These are phyloP conservation scores for Russula lepida DNA, from an alignment of 768 basidiomycete species.

Conservation along the genomic window DNA sequence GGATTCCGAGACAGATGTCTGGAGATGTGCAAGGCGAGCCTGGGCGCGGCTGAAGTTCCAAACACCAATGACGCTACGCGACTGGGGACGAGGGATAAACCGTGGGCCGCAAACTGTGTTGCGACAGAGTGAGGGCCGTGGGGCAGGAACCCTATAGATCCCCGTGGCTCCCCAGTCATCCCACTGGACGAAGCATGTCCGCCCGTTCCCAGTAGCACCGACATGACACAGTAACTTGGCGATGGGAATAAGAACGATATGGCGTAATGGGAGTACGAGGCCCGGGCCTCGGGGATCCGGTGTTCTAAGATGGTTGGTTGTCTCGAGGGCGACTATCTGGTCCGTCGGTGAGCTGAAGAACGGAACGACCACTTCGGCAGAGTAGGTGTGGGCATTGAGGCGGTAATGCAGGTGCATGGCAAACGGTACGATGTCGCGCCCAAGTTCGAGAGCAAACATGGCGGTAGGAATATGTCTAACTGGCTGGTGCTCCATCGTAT, in stretches of 20 bases:
- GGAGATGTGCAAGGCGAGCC: neutral
- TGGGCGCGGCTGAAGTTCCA: conserved; percentile 7
- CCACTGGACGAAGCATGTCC: conserved; percentile 4
- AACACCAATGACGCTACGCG: neutral
- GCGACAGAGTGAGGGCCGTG: neutral
- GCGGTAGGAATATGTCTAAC: neutral
- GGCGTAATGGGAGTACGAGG: neutral
- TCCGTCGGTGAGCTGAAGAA: neutral
- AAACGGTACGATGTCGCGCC: neutral
- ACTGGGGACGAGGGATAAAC: neutral
- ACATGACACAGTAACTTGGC: neutral
- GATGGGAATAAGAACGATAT: conserved; percentile 2
- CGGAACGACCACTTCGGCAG: neutral
- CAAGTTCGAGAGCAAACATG: neutral
- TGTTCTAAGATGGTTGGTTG: neutral
- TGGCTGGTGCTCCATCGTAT: neutral
- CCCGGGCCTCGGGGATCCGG: neutral
- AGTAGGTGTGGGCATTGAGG: neutral
- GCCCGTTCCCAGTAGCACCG: neutral
- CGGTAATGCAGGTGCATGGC: neutral
- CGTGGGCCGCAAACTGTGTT: neutral
- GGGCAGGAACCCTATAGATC: neutral
- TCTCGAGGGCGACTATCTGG: conserved; percentile 1
- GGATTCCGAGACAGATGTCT: neutral
- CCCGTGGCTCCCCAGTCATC: neutral